Evolutionary conservation across 306 rosid genomes (phyloP), one percentile per base, ranked within the genome.

Genomic region (Malus sylvestris): DNA sequence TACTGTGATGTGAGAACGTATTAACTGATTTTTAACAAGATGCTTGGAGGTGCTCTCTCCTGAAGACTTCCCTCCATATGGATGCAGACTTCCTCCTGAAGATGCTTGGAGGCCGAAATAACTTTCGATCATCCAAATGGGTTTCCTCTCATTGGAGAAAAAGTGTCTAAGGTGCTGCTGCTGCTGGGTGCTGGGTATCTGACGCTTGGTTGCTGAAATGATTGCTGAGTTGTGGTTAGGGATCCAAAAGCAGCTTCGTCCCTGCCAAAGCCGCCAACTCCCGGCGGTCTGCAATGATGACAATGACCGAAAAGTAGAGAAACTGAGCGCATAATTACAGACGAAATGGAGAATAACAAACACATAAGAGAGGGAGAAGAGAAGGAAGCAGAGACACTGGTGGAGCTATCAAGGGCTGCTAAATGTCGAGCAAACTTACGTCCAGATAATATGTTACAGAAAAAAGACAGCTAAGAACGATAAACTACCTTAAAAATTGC

Each of bases 121-220:
- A 8, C 10, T 22, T 38, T 72, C 53, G 23, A 44, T 80, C 88
- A 93, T 73, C 79, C 95, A 79, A 91, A 94, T 63, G 98, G 98
- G 53, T 94, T 91, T 71, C 86, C 82, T 77, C 91, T 81, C 60
- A 19, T 66, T 46, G 87, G 72, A 67, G 88, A 67, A 45, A 72
- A 80, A 33, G 82, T 67, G 67, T 58, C 81, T 67, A 84, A 60
- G 44, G 76, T 61, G 68, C 55, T 51, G 20, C 61, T 65, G 68
- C 55, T 16, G 20, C 61, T 52, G 38, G 83, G 80, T 23, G 82
- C 77, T 66, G 73, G 65, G 76, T 29, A 74, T 75, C 6, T 75
- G 8, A 73, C 78, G 29, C 53, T n/a, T 68, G 84, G 70, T 33
- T 76, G 85, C 68, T 81, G 89, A 75, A 67, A 29, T 60, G 84